Conservation (phyloP, 495 filamentous ascomycete genomes). For the Penicillium coffeae region DNA sequence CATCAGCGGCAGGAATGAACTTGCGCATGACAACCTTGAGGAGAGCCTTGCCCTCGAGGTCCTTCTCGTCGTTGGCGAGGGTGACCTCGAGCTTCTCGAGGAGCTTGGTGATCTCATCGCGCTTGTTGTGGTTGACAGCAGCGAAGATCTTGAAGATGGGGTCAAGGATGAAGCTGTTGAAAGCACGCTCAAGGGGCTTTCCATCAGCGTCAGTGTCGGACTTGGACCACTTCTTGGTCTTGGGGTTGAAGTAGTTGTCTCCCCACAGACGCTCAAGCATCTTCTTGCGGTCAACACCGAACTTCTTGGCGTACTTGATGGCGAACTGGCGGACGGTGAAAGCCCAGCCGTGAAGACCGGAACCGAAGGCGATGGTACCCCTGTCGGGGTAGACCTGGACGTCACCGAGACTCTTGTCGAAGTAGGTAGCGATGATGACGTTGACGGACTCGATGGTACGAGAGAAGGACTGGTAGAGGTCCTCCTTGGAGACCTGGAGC, state of each 20-base stretch:
- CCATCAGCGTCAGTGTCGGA: slow-evolving; percentile 66
- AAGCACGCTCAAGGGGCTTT: slow-evolving; percentile 90
- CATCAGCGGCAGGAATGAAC: slow-evolving; percentile 96
- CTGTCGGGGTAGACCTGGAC: slow-evolving; percentile 95
- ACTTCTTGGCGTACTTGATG: slow-evolving; percentile 96
- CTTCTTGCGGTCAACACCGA: slow-evolving; percentile 98
- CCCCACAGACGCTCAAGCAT: slow-evolving; percentile 99
- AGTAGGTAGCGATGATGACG: slow-evolving; percentile 98
- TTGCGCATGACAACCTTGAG: slow-evolving; percentile 98
- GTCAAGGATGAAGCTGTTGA: slow-evolving; percentile 98
- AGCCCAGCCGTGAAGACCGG: slow-evolving; percentile 99
- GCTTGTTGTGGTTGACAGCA: slow-evolving; percentile 97
- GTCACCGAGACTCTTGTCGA: slow-evolving; percentile 94
- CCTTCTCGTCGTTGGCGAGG: slow-evolving; percentile 79
- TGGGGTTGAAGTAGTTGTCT: slow-evolving; percentile 99
- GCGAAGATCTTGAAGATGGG: slow-evolving; percentile 99
- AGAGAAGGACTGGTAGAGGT: slow-evolving; percentile 98
- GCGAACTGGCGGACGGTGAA: slow-evolving; percentile 99
- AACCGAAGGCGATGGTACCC: slow-evolving; percentile 98
- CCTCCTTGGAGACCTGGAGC: slow-evolving; percentile 96
- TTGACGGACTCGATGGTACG: slow-evolving; percentile 99
- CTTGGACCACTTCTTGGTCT: slow-evolving; percentile 99
- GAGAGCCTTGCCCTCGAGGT: slow-evolving; percentile 92
- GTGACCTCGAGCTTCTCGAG: slow-evolving; percentile 91
- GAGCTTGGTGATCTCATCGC: slow-evolving; percentile 80